Base-by-base conservation (phyloP, 1,139 yeast species). In the Blastobotrys arbuscula region DNA sequence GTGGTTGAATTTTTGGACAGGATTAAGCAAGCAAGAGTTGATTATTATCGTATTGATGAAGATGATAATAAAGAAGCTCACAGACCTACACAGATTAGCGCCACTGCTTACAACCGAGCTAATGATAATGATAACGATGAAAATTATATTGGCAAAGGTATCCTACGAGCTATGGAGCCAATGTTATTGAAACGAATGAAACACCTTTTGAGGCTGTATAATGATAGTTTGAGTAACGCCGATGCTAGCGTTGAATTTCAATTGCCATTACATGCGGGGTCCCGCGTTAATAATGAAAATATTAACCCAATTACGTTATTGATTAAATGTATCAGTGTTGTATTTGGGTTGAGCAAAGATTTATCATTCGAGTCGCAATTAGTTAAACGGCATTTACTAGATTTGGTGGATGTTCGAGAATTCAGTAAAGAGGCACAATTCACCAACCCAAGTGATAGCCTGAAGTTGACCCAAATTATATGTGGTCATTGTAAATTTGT, bases 381-480 rank as follows among this genome's bases (percentile, higher is more conserved):
- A 50, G 68, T 94, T 48, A 75, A 96, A 52, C 81, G 86, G 53
- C 92, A 85, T 51, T 68, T 94, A 52, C 71, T 92, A 39, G 74
- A 76, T 1, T 68, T 85, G 4, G 78, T 94, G 57, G 95, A 88
- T 38, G 76, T 90, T 43, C 79, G 84, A 53, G 98, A 92, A 63
- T 94, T 92, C 66, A 82, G 89, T 56, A 75, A 75, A 9, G 88
- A 82, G 50, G 89, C 94, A 1, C 71, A 71, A n/a, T 90, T 90
- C 66, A 66, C 65, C 37, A 80, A 88, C 60, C 97, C 97, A 9
- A 78, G 94, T 50, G 73, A 84, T 0, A 77, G 87, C 0, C 72
- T 92, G 54, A 70, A 75, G 37, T 66, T 92, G 2, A 78, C 84
- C 2, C 82, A 82, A 47, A 75, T 88, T 3, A 73, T 85, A 13